phyloP scores from a whole-genome alignment of 164 flowering plant genomes.

The Brasenia schreberi region DNA sequence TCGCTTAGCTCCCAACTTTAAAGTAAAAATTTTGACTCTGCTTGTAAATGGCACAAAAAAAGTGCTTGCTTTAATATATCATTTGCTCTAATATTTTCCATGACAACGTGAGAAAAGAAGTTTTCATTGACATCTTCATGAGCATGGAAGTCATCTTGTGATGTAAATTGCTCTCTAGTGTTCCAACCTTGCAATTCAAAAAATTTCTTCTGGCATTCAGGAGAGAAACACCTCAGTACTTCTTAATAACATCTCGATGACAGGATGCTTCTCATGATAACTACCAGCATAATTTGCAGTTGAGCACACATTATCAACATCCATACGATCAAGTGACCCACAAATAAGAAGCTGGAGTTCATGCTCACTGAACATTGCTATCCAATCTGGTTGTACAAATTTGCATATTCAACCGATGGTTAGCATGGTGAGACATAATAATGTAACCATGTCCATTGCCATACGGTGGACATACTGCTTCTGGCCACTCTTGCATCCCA shows the following conservation, averaged over 20 bases:
- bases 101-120: conserved; percentile 57
- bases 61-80: conserved; percentile 86
- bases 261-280: conserved; percentile 82
- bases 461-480: too few species aligned
- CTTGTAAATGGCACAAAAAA: conserved; percentile 90
- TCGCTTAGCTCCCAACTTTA: conserved; percentile 53
- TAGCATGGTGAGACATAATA: conserved; percentile 19
- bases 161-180: conserved; percentile 63
- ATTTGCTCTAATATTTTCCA: conserved; percentile 64
- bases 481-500: too few species aligned
- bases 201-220: conserved; percentile 74
- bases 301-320: conserved; percentile 60
- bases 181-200: conserved; percentile 88
- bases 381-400: conserved; percentile 89
- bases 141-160: conserved; percentile 89
- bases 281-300: conserved; percentile 79
- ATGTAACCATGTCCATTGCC: too few species aligned
- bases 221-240: conserved; percentile 59
- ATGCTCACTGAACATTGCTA: conserved; percentile 96
- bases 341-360: conserved; percentile 93
- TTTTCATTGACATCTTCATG: conserved; percentile 67
- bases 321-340: conserved; percentile 86
- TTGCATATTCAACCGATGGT: conserved; percentile 85
- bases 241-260: conserved; percentile 90
- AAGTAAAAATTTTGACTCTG: conserved; percentile 74